These are phyloP conservation scores for Chlamydomonas asymmetrica DNA, from an alignment of 139 green algal genomes.

Conservation along the genomic window DNA sequence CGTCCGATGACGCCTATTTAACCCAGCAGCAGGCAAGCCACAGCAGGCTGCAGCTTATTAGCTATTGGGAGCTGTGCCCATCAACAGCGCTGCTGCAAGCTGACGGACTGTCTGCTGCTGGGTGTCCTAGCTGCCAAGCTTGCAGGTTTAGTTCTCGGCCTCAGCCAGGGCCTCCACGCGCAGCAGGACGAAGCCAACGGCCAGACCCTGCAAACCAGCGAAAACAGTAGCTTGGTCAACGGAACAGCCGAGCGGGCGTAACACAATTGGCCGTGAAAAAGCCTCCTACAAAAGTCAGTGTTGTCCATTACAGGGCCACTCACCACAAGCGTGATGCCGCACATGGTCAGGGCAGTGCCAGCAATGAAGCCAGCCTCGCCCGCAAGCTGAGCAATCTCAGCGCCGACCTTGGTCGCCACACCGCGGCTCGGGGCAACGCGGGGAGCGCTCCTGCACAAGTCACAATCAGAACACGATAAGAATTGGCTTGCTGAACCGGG, in stretches of 20 bases:
- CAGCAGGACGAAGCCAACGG: conserved; percentile 92
- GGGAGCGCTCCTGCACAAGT: no score
- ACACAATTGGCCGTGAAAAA: no score
- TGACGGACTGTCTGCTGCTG: no score
- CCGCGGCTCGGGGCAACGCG: conserved; percentile 16
- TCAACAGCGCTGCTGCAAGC: no score
- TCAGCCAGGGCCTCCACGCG: conserved; percentile 87
- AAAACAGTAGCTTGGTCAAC: not conserved
- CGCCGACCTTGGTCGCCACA: conserved; percentile 25
- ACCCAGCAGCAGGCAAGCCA: no score
- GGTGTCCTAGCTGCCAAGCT: no score
- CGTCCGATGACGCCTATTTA: no score
- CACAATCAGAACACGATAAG: no score
- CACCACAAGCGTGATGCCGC: conserved; percentile 86
- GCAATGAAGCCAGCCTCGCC: conserved; percentile 79
- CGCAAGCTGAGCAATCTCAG: conserved; percentile 80
- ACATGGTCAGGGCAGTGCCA: conserved; percentile 76
- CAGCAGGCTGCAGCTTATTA: no score
- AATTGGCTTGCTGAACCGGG: no score
- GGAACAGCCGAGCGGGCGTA: not conserved
- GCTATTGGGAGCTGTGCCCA: no score
- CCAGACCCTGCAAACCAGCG: conserved; percentile 77
- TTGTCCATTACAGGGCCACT: conserved; percentile 33
- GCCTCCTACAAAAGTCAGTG: not conserved
- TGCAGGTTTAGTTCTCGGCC: conserved; percentile 73